These are phyloP conservation scores for Sicyos baderoa DNA, from an alignment of 306 rosid species.

Conservation along the genomic window DNA sequence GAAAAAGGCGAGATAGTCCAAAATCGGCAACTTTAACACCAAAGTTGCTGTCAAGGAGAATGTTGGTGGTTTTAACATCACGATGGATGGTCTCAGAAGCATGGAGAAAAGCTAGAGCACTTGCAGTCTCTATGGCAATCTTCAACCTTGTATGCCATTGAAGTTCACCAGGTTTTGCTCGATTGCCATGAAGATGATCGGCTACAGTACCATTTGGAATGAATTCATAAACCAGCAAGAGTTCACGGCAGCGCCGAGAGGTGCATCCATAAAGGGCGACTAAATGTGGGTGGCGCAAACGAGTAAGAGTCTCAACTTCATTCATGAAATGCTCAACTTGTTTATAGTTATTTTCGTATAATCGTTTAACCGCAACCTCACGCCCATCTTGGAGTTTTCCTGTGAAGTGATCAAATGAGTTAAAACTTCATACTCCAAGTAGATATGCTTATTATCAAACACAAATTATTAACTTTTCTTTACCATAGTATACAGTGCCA, in stretches of 20 bases:
- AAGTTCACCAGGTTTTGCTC: slow-evolving; percentile 36
- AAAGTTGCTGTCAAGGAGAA: slow-evolving; percentile 58
- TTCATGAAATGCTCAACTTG: slow-evolving; percentile 72
- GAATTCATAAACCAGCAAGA: slow-evolving; percentile 71
- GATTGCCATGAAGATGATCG: slow-evolving; percentile 67
- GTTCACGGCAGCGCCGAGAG: slow-evolving; percentile 63
- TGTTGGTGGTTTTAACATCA: slow-evolving; percentile 71
- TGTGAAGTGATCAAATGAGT: slow-evolving; percentile 16
- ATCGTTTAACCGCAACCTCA: slow-evolving; percentile 67
- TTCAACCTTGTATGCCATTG: slow-evolving; percentile 54
- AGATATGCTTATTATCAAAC: no score
- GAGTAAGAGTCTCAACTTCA: slow-evolving; percentile 49
- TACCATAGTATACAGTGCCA: slow-evolving; percentile 55
- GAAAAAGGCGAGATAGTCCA: slow-evolving; percentile 77
- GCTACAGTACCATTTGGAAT: slow-evolving; percentile 75
- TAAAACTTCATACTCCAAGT: no score
- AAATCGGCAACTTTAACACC: slow-evolving; percentile 83
- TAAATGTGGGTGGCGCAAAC: slow-evolving; percentile 54
- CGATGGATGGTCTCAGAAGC: slow-evolving; percentile 59
- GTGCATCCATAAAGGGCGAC: slow-evolving; percentile 80
- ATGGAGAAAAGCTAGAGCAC: slow-evolving; percentile 70
- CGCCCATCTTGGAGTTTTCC: slow-evolving; percentile 71
- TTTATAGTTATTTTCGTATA: slow-evolving; percentile 57
- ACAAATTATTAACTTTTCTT: no score
- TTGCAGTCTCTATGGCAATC: slow-evolving; percentile 73